These are phyloP conservation scores for Trypanosoma theileri DNA, from an alignment of 208 protist genomes.

Conservation along the genomic window DNA sequence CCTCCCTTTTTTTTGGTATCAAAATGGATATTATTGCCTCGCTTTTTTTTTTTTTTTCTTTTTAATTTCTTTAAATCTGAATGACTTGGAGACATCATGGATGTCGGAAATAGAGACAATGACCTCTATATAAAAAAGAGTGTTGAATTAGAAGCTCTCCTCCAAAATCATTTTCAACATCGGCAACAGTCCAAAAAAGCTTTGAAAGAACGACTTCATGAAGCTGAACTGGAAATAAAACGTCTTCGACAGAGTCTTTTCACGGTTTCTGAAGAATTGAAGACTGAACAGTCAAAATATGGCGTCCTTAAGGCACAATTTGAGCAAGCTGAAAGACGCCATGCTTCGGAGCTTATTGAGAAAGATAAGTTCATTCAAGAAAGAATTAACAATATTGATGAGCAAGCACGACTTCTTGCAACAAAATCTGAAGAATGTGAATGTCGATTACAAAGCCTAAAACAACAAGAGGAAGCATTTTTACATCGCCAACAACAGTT, in stretches of 20 bases:
- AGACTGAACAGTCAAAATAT: conserved; percentile 16
- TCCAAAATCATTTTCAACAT: conserved; percentile 33
- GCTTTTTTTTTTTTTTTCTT: conserved; percentile 20
- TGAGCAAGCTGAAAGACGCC: conserved; percentile 20
- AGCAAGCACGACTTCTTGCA: conserved; percentile 12
- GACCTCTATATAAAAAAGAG: conserved; percentile 28
- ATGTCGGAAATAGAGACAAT: conserved; percentile 16
- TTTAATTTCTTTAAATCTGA: conserved; percentile 6
- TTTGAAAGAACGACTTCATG: conserved; percentile 21
- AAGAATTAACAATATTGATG: conserved; percentile 7
- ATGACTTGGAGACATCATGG: conserved; percentile 5
- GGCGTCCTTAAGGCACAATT: conserved; percentile 7
- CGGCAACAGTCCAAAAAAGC: conserved; percentile 28
- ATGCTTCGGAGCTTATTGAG: conserved; percentile 17
- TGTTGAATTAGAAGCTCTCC: conserved; percentile 37
- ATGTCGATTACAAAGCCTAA: conserved; percentile 18
- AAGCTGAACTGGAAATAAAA: conserved; percentile 17
- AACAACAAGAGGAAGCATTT: conserved; percentile 21
- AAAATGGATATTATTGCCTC: not conserved
- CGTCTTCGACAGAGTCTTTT: conserved; percentile 18
- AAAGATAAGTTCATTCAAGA: conserved; percentile 12
- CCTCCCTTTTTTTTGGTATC: conserved; percentile 1
- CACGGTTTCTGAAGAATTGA: conserved; percentile 17
- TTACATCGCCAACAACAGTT: conserved; percentile 11
- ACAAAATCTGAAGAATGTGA: conserved; percentile 24